Conservation (phyloP, 352 stramenopile genomes). For the Phytophthora citricola region DNA sequence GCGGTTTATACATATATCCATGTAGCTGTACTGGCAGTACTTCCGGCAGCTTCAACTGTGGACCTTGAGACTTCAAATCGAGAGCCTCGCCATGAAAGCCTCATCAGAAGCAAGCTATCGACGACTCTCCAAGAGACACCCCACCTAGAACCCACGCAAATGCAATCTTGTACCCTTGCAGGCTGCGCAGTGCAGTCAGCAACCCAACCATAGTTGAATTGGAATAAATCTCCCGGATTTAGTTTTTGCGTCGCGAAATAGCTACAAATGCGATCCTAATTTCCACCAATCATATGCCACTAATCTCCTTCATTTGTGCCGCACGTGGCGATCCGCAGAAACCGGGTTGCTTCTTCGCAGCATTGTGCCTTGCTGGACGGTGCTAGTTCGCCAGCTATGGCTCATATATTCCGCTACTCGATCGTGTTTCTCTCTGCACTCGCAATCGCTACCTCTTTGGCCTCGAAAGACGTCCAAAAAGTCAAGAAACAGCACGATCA, state of each 20-base stretch:
- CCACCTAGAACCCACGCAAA: too few relatives aligned
- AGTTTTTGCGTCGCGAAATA: too few relatives aligned
- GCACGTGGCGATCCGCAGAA: conserved; percentile 20
- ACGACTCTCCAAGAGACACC: too few relatives aligned
- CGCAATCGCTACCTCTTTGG: conserved; percentile 10
- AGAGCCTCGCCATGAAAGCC: too few relatives aligned
- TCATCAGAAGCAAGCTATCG: too few relatives aligned
- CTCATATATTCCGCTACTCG: neutral
- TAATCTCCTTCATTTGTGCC: neutral
- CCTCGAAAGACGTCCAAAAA: conserved; percentile 5
- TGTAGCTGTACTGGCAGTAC: too few relatives aligned
- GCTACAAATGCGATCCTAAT: neutral
- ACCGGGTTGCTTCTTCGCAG: conserved; percentile 7
- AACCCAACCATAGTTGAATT: neutral
- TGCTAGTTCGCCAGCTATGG: conserved; percentile 3
- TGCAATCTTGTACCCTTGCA: too few relatives aligned
- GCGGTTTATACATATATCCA: too few relatives aligned
- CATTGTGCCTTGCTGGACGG: neutral
- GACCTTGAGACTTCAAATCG: too few relatives aligned
- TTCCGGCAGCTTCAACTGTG: neutral
- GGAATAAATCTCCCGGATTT: too few relatives aligned
- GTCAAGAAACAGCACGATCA: conserved; percentile 20
- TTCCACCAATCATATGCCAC: conserved; percentile 6
- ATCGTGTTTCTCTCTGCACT: conserved; percentile 11
- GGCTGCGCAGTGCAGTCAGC: too few relatives aligned